These are phyloP conservation scores for Fusarium longipes DNA, from an alignment of 2,329 filamentous ascomycete genomes.

Conservation along the genomic window DNA sequence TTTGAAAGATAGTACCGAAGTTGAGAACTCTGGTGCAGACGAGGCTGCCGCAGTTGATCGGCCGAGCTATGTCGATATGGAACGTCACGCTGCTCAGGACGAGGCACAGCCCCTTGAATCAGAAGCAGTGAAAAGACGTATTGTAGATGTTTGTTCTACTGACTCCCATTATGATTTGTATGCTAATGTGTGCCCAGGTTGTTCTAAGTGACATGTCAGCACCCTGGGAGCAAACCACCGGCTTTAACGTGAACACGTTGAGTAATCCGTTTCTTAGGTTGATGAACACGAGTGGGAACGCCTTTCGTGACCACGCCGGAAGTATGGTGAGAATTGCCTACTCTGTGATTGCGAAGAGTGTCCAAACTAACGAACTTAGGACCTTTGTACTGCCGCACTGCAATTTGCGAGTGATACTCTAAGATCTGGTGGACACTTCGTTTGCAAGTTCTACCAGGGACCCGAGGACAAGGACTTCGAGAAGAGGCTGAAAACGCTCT, in stretches of 20 bases:
- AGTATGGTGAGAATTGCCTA: slow-evolving; percentile 80
- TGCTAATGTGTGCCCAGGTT: slow-evolving; percentile 61
- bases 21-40: slow-evolving; percentile 35
- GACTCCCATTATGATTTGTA: background rate
- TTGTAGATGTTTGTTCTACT: slow-evolving; percentile 72
- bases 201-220: slow-evolving; percentile 99
- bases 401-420: slow-evolving; percentile 88
- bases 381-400: slow-evolving; percentile 88
- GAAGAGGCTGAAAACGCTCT: slow-evolving; percentile 77
- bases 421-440: slow-evolving; percentile 84
- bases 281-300: slow-evolving; percentile 97
- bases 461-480: slow-evolving; percentile 85
- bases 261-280: slow-evolving; percentile 97
- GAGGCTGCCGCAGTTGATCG: slow-evolving; percentile 50
- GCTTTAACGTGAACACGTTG: slow-evolving; percentile 87
- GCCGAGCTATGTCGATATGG: slow-evolving; percentile 74
- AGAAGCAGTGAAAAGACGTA: slow-evolving; percentile 53
- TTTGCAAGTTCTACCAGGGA: slow-evolving; percentile 98
- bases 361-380: slow-evolving; percentile 62
- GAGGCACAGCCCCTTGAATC: background rate
- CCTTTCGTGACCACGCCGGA: slow-evolving; percentile 87
- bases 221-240: slow-evolving; percentile 86
- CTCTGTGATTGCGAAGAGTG: too few species aligned
- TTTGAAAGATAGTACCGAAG: slow-evolving; percentile 3
- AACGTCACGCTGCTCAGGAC: slow-evolving; percentile 55